Evolutionary conservation across 1,139 yeast species (phyloP), one percentile per base, ranked within the genome.

Genomic region (Geotrichum klebahnii): DNA sequence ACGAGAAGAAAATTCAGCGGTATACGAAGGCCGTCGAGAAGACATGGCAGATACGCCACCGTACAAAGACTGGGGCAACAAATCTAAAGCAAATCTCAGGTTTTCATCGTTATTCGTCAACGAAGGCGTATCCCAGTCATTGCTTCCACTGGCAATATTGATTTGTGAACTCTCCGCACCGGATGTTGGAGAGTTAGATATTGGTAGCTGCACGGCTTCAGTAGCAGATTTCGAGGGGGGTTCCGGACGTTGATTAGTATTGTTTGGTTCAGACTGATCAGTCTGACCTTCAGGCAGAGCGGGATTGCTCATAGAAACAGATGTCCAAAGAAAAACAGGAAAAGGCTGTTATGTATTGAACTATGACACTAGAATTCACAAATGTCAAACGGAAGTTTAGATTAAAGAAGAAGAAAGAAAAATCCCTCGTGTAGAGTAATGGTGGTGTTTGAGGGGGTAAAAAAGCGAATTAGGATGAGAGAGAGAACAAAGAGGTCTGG

Each of bases 1-100:
- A 2, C 67, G 55, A 10, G 69, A 40, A 53, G 70, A 56, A 46
- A 64, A 63, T 52, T 64, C 68, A 2, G 68, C 68, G 23, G 68
- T 64, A 50, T 59, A 64, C 16, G 67, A 63, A 3, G 68, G 68
- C 14, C 68, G 54, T 37, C 68, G 54, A 3, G 67, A 62, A 26
- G 67, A 63, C 40, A 62, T 52, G 2, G 61, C 57, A 17, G 62
- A 53, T 28, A 59, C 23, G 17, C 57, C 55, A 43, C 60, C 55
- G 36, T 53, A 54, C 16, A 56, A 48, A 22, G 54, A 44, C 29
- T 54, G 52, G 3, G 57, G 58, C 9, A 55, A 48, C 28, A 50
- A 33, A 39, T 52, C 53, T 12, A 36, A 12, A n/a, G 47, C 35
- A 22, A 19, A 36, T 33, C 32, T 19, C 6, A 29, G 42, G 31